phyloP scores from a whole-genome alignment of 805 yeast species.

The Myxozyma nipponensis region DNA sequence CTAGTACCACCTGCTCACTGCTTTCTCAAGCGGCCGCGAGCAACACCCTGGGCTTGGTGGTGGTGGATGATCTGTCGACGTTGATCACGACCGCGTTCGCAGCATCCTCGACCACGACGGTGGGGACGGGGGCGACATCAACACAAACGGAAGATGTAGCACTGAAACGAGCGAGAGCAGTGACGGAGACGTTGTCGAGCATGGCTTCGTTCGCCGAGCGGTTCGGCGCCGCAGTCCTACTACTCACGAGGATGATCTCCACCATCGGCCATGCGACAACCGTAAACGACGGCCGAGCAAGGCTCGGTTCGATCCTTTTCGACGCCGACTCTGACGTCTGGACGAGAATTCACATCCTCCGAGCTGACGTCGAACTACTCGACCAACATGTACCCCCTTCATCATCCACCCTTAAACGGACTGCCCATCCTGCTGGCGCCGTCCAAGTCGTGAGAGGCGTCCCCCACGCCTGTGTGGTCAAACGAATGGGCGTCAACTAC shows the following conservation, averaged over 20 bases:
- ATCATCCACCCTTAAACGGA: neutral
- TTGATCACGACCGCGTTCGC: too few relatives aligned
- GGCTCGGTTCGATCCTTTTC: neutral
- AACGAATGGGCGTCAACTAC: constrained; percentile 21
- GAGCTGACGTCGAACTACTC: constrained; percentile 12
- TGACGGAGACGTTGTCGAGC: neutral
- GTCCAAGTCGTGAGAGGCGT: constrained; percentile 9
- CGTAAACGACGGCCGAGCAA: neutral
- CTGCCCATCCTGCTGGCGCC: neutral
- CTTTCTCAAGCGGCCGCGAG: too few relatives aligned
- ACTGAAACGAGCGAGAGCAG: neutral
- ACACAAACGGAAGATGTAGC: neutral
- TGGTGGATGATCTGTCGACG: too few relatives aligned
- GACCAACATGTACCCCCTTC: neutral
- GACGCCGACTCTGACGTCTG: constrained; percentile 8
- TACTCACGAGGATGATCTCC: constrained; percentile 9
- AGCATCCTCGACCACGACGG: too few relatives aligned
- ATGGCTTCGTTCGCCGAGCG: neutral
- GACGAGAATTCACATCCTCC: constrained; percentile 18
- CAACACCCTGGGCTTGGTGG: too few relatives aligned
- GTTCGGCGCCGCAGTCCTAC: neutral
- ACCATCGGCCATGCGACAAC: neutral
- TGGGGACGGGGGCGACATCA: too few relatives aligned
- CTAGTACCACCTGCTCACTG: too few relatives aligned
- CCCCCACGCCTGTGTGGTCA: constrained; percentile 20